These are phyloP conservation scores for Irpex rosettiformis DNA, from an alignment of 1,284 basidiomycete genomes.

Conservation along the genomic window DNA sequence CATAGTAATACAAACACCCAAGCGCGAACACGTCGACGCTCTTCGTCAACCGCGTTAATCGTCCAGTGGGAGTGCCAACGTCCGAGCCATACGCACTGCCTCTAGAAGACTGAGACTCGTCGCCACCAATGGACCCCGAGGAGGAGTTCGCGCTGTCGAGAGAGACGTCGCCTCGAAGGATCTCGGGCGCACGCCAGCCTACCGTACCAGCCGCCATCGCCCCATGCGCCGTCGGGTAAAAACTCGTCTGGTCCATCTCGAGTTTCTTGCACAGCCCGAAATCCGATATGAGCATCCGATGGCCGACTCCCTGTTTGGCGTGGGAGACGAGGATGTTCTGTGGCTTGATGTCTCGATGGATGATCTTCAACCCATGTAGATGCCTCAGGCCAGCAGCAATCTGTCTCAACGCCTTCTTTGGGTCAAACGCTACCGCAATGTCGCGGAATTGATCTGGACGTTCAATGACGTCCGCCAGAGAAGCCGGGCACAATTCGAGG, in stretches of 20 bases:
- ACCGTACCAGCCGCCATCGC: conserved; percentile 88
- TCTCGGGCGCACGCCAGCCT: conserved; percentile 94
- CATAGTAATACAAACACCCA: conserved; percentile 92
- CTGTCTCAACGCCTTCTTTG: conserved; percentile 86
- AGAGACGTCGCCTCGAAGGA: conserved; percentile 86
- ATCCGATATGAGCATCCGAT: conserved; percentile 92
- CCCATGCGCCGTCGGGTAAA: conserved; percentile 77
- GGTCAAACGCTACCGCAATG: conserved; percentile 70
- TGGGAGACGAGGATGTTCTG: conserved; percentile 94
- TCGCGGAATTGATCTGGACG: conserved; percentile 60
- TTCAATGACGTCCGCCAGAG: conserved; percentile 91
- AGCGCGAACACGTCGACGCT: conserved; percentile 93
- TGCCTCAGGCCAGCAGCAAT: conserved; percentile 88
- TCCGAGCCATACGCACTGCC: conserved; percentile 55
- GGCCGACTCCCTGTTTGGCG: conserved; percentile 55
- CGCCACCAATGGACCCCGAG: conserved; percentile 36
- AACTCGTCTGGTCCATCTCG: conserved; percentile 91
- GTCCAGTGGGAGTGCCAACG: conserved; percentile 35
- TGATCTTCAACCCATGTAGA: conserved; percentile 92
- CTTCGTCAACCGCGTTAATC: conserved; percentile 77
- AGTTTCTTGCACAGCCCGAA: conserved; percentile 93
- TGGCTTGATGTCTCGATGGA: conserved; percentile 98
- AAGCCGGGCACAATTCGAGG: conserved; percentile 93
- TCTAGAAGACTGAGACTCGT: conserved; percentile 63
- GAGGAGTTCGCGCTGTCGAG: conserved; percentile 60